Base-by-base conservation (phyloP, 495 filamentous ascomycete genomes). In the Penicillium simplicissimum region DNA sequence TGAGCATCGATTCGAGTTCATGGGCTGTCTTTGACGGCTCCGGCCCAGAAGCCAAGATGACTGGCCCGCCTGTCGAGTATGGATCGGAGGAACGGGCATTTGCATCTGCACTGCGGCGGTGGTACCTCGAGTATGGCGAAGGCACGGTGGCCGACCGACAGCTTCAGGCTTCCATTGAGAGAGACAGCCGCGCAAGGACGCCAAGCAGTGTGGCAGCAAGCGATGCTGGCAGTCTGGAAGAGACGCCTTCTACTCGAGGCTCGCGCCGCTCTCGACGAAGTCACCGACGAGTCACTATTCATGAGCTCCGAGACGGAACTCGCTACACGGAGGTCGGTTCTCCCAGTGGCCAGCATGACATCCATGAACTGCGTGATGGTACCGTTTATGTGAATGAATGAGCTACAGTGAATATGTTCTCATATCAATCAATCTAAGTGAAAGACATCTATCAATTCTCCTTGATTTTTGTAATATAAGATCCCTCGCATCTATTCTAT, bases 31-130 rank as follows among this genome's bases (percentile, higher is more conserved):
- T 82, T 67, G 68, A 70, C 19, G 62, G 60, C 17, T 67, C 67
- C 21, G 60, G 62, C 80, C 77, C 67, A 11, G 79, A 79, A 42
- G 77, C 79, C 19, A 77, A 82, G 63, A 73, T 83, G 15, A 79
- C 71, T 56, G 88, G 88, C 1, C 88, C 88, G 15, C 85, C 85
- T 0, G 85, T 91, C 4, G 88, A 91, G 70, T 82, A 83, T 58
- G 84, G 80, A 7, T 75, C 77, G 2, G 83, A 82, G 57, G 89
- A 92, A 71, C 73, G 77, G 56, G 72, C 69, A 19, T 84, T 83
- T 70, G 84, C 85, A n/a, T 71, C 75, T 51, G 75, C 67, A 23
- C 67, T 91, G 61, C 82, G 81, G 60, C 66, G 71, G 37, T 76
- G 78, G 79, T 77, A 78, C 49, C 54, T 47, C 1, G 69, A 78